Evolutionary conservation across 805 yeast genomes (phyloP).

Genomic region (Starmerella asiatica): DNA sequence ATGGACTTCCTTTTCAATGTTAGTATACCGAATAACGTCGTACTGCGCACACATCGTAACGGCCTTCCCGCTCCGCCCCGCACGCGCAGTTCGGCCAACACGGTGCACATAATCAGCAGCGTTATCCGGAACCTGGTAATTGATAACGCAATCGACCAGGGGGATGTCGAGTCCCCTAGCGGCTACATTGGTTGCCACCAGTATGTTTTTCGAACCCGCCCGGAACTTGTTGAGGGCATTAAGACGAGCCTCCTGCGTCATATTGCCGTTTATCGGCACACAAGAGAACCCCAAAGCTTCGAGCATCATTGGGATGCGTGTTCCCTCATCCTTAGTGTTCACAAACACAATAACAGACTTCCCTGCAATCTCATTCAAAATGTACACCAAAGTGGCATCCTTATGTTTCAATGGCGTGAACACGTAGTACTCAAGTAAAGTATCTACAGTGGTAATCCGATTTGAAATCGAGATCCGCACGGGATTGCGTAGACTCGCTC

Average conservation of each 20-base stretch:
- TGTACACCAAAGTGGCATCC: constrained; percentile 70
- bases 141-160: constrained; percentile 83
- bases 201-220: constrained; percentile 36
- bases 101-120: constrained; percentile 85
- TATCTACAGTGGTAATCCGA: constrained; percentile 85
- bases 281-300: constrained; percentile 76
- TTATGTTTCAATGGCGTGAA: constrained; percentile 87
- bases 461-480: constrained; percentile 81
- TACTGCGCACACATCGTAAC: constrained; percentile 85
- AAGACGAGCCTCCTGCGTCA: constrained; percentile 78
- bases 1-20: constrained; percentile 77
- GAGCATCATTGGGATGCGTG: constrained; percentile 70
- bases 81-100: constrained; percentile 92
- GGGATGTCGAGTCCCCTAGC: constrained; percentile 95
- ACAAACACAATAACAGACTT: constrained; percentile 83
- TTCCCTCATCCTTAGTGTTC: constrained; percentile 90
- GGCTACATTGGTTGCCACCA: constrained; percentile 92
- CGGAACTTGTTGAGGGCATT: constrained; percentile 57
- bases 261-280: constrained; percentile 87
- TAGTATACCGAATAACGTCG: constrained; percentile 73
- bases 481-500: constrained; percentile 82
- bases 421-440: constrained; percentile 77
- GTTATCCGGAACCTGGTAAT: constrained; percentile 87
- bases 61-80: constrained; percentile 90
- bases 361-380: constrained; percentile 71